Evolutionary conservation across 805 yeast species (phyloP).

Genomic region (Ogataea nakhonphanomensis): DNA sequence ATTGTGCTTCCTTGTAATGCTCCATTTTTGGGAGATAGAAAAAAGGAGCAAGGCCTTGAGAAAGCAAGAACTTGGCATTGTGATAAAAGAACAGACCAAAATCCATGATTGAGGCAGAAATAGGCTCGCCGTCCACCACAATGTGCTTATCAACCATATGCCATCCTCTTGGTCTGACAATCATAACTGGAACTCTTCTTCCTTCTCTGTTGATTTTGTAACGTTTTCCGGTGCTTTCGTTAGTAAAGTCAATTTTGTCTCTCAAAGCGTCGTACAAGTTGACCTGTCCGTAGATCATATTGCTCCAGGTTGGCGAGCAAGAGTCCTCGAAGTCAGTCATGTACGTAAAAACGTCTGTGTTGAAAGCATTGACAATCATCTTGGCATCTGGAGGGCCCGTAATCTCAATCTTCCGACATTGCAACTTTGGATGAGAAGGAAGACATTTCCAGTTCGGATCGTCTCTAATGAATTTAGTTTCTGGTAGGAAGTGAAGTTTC

Average conservation of each 20-base stretch:
- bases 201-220: conserved; percentile 42
- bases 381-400: conserved; percentile 85
- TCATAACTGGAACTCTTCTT: conserved; percentile 68
- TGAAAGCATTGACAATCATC: conserved; percentile 79
- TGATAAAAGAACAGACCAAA: conserved; percentile 76
- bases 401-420: conserved; percentile 74
- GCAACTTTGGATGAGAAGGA: conserved; percentile 66
- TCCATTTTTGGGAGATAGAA: conserved; percentile 85
- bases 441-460: conserved; percentile 77
- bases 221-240: conserved; percentile 35
- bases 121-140: conserved; percentile 69
- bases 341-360: conserved; percentile 74
- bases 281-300: conserved; percentile 77
- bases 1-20: conserved; percentile 75
- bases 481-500: conserved; percentile 61
- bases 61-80: conserved; percentile 60
- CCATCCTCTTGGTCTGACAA: conserved; percentile 89
- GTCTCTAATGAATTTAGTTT: conserved; percentile 65
- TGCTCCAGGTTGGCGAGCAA: conserved; percentile 79
- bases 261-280: conserved; percentile 75
- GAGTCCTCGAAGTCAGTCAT: conserved; percentile 89
- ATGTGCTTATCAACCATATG: conserved; percentile 76
- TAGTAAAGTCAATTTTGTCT: conserved; percentile 54
- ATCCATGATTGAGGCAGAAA: conserved; percentile 74
- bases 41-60: conserved; percentile 74